phyloP scores from a whole-genome alignment of 129 eudicot genomes.

The Lactuca saligna region DNA sequence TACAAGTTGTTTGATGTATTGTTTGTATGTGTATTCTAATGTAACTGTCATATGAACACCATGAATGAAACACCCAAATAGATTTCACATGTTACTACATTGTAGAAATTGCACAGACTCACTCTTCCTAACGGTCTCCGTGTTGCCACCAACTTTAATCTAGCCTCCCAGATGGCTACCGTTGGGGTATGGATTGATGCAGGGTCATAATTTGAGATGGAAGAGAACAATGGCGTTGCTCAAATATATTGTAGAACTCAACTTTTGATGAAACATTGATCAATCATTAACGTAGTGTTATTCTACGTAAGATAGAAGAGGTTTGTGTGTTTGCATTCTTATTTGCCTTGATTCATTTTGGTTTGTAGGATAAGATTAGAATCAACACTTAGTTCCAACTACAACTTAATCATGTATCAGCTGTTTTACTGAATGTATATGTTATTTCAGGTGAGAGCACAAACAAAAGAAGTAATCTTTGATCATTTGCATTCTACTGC shows the following conservation, averaged over 20 bases:
- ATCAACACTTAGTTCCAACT: neutral
- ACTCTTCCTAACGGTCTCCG: slow-evolving; percentile 90
- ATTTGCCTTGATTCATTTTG: neutral
- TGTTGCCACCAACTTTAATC: slow-evolving; percentile 81
- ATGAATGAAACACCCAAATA: too few species aligned
- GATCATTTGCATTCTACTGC: slow-evolving; percentile 97
- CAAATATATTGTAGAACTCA: slow-evolving; percentile 85
- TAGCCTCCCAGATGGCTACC: slow-evolving; percentile 59
- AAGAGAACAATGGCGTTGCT: slow-evolving; percentile 72
- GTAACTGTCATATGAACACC: too few species aligned
- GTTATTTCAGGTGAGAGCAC: too few species aligned
- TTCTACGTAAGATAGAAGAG: slow-evolving; percentile 90
- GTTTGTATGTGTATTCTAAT: too few species aligned
- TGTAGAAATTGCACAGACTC: too few species aligned
- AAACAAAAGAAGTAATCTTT: slow-evolving; percentile 46
- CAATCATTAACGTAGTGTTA: slow-evolving; percentile 65
- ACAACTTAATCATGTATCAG: neutral
- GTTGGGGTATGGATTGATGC: slow-evolving; percentile 93
- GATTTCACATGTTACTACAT: too few species aligned
- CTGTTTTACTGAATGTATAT: too few species aligned
- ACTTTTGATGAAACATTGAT: slow-evolving; percentile 60
- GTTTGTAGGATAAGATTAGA: neutral
- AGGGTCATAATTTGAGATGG: slow-evolving; percentile 72
- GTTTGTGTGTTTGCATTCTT: slow-evolving; percentile 12
- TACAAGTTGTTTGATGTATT: too few species aligned